Conservation (phyloP, 371 early-diverging fungal genomes). For the Nematocida parisii region DNA sequence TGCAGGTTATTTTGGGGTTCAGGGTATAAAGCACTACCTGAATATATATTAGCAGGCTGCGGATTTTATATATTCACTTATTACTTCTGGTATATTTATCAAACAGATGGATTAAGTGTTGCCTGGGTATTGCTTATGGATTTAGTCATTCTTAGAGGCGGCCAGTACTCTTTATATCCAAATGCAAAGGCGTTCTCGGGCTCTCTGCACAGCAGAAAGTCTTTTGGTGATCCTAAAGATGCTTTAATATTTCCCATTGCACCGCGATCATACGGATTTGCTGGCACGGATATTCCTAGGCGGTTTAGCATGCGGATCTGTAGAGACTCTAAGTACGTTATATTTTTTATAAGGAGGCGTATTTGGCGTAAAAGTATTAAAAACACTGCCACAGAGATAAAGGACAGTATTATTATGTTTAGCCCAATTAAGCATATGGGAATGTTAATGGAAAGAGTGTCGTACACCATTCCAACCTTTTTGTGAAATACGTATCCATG, state of each 20-base stretch:
- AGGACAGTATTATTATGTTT: conserved; percentile 12
- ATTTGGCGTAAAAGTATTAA: conserved; percentile 56
- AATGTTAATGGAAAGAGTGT: not conserved
- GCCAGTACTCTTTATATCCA: conserved; percentile 60
- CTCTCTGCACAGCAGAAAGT: conserved; percentile 50
- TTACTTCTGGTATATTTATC: not conserved
- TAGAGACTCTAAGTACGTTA: conserved; percentile 62
- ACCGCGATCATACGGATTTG: conserved; percentile 62
- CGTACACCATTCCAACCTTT: not conserved
- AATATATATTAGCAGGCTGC: too few species aligned
- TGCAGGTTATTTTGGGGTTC: too few species aligned
- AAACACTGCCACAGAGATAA: conserved; percentile 9
- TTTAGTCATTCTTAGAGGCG: conserved; percentile 40
- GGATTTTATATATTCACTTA: not conserved
- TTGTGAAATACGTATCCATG: conserved; percentile 1
- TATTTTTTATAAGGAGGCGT: conserved; percentile 30
- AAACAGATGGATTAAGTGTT: not conserved
- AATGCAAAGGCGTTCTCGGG: conserved; percentile 12
- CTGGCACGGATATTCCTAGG: conserved; percentile 13
- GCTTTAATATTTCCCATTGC: conserved; percentile 42
- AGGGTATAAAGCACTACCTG: too few species aligned
- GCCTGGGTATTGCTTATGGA: not conserved
- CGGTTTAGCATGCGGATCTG: conserved; percentile 26
- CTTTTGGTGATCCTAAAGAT: conserved; percentile 47
- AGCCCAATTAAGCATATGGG: not conserved